phyloP scores from a whole-genome alignment of 768 basidiomycete genomes.

The Tricholoma furcatifolium region DNA sequence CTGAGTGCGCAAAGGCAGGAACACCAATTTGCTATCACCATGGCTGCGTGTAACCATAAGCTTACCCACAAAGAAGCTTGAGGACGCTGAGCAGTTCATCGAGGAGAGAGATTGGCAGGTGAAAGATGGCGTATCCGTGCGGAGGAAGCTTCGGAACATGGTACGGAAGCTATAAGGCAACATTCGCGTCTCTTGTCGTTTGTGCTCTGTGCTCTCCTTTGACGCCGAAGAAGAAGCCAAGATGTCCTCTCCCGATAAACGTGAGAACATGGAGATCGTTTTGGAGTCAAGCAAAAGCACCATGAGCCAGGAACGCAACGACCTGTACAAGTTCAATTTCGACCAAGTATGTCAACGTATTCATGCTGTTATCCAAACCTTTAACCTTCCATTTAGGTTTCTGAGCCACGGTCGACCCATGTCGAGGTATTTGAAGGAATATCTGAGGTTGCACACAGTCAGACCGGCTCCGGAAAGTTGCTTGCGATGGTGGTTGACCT shows the following conservation, averaged over 20 bases:
- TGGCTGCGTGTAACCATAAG: constrained; percentile 58
- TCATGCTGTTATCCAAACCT: constrained; percentile 6
- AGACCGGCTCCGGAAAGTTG: constrained; percentile 87
- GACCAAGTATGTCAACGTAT: constrained; percentile 56
- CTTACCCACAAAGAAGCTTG: constrained; percentile 56
- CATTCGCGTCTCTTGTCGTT: constrained; percentile 92
- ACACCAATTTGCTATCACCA: constrained; percentile 57
- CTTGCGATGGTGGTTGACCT: constrained; percentile 90
- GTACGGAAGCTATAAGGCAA: constrained; percentile 94
- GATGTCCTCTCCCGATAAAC: constrained; percentile 67
- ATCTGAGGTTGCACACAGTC: constrained; percentile 90
- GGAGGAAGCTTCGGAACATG: constrained; percentile 87
- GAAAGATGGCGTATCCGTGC: constrained; percentile 72
- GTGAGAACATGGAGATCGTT: constrained; percentile 78
- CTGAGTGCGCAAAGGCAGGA: constrained; percentile 67
- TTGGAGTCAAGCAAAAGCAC: constrained; percentile 74
- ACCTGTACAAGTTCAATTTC: constrained; percentile 76
- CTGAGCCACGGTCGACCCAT: constrained; percentile 78
- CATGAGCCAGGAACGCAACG: constrained; percentile 80
- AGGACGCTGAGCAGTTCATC: constrained; percentile 42
- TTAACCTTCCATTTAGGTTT: constrained; percentile 55
- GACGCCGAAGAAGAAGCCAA: constrained; percentile 51
- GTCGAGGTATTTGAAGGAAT: constrained; percentile 90
- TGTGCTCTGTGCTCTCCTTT: constrained; percentile 67
- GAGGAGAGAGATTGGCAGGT: constrained; percentile 68